Evolutionary conservation across 352 stramenopile genomes (phyloP), one percentile per base, ranked within the genome.

Genomic region (Globisporangium irregulare): DNA sequence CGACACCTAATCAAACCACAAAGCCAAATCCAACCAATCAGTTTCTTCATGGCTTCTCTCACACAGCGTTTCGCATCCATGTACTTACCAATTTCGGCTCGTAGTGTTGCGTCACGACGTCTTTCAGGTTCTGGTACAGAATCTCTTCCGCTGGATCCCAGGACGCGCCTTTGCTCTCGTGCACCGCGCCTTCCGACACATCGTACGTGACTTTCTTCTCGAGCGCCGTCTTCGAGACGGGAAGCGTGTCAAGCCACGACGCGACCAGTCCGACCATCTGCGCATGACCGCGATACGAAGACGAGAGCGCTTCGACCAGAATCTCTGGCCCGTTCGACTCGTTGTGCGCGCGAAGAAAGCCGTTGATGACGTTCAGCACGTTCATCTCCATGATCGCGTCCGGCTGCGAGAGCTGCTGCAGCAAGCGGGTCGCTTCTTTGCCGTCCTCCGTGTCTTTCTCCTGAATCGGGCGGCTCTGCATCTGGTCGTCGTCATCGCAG

Each of bases 191-290:
- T 78, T 92, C 84, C 25, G 80, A 79, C 0, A 90, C 80, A 62
- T 94, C 84, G 62, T 91, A 92, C 24, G 74, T 83, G 62, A 91
- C 82, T 65, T 94, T 92, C 65, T 88, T 86, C 68, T 92, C 86
- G 14, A 89, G 70, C 6, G 81, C 73, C 0, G 78, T 84, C 56
- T 84, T 87, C 0, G 81, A 87, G 1, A 89, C 75, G 0, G 84
- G 83, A 9, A 92, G 60, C 24, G 75, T 75, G 48, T 96, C 87
- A 50, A 96, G 71, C 88, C 88, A 96, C 24, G 84, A 91, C 5
- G 84, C 86, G n/a, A 94, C 79, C 4, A 96, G 77, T 0, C 82
- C 81, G n/a, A 93, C 87, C 86, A 96, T 94, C 67, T 96, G 86
- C 8, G 88, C 86, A 67, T 96, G 87, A 5, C 88, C 88, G 61